Base-by-base conservation (phyloP, 164 flowering plant genomes). In the Sextonia rubra region DNA sequence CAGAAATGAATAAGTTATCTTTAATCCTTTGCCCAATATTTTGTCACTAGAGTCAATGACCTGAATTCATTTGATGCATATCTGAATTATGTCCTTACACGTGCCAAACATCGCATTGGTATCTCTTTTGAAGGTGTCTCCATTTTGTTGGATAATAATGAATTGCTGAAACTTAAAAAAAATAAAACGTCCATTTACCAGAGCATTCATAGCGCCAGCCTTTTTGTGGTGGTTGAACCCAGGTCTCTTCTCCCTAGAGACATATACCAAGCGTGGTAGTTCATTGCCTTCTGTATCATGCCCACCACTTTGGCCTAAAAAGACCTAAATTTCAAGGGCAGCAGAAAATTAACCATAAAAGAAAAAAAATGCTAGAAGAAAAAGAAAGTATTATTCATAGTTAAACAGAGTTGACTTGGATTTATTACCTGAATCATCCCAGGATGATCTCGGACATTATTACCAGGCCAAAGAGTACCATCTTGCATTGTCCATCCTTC, bases 401-500 rank as follows among this genome's bases (percentile, higher is more conserved):
- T 2, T 37, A 37, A 37, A 37, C 44, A 8, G 44, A 8, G 44
- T 37, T 37, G 0, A 5, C 12, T 61, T 14, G 24, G 22, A 65
- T 30, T 1, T 2, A 23, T 4, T 32, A 85, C 94, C 91, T 90
- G 94, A 76, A 90, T 90, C 92, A 90, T 90, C 26, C 92, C 94
- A 65, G 94, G 94, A 79, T 90, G 94, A 78, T 90, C 94, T n/a
- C 91, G 77, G 61, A 82, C 83, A 77, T 85, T 87, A 73, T 90
- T 90, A n/a, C 94, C 94, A 37, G 94, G 94, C 91, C 94, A 90
- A 20, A 81, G 87, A 69, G 89, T 87, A 61, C 94, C 94, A 77
- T 90, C 94, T 72, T 88, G 90, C 94, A 90, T 86, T 12, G 86
- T 85, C 91, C 93, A 89, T 32, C 93, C 93, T 76, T 86, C 91